These are phyloP conservation scores for Trypanosoma grayi DNA, from an alignment of 208 protist genomes.

Conservation along the genomic window DNA sequence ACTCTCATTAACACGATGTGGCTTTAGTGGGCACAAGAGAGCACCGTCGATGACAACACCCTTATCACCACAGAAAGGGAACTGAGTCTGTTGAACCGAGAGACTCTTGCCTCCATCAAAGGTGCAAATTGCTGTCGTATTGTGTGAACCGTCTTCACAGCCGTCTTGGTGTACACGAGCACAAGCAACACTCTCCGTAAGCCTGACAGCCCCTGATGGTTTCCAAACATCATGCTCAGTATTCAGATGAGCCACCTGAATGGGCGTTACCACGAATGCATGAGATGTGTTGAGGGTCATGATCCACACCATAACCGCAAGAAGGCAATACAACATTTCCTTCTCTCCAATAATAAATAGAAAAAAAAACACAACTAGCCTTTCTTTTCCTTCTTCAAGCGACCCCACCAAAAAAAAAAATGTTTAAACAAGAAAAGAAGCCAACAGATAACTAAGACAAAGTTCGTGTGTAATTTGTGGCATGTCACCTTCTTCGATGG, in stretches of 20 bases:
- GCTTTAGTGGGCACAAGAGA: constrained; percentile 41
- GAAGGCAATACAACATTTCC: constrained; percentile 22
- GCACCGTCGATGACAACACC: constrained; percentile 44
- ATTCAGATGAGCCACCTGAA: constrained; percentile 10
- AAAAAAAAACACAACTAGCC: background rate
- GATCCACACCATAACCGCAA: constrained; percentile 13
- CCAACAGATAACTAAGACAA: no score
- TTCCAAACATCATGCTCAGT: constrained; percentile 23
- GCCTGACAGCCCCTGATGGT: constrained; percentile 32
- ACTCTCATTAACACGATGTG: constrained; percentile 5
- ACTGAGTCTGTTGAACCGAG: constrained; percentile 20
- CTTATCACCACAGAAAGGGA: constrained; percentile 47
- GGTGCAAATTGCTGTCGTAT: constrained; percentile 40
- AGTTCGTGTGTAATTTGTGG: no score
- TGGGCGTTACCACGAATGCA: constrained; percentile 26
- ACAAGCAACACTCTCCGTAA: constrained; percentile 31
- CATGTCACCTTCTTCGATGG: no score
- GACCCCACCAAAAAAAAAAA: background rate
- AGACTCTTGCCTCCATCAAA: constrained; percentile 53
- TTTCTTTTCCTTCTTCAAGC: background rate
- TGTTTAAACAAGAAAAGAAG: constrained; percentile 25
- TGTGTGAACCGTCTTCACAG: constrained; percentile 15
- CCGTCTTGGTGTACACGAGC: constrained; percentile 18
- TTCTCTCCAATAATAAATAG: background rate
- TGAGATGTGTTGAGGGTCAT: constrained; percentile 2